A percentile compares a stretch with the other conserved stretches of the same genome.
Conservation (phyloP, 805 yeast genomes). For the Ogataea saltuana region DNA sequence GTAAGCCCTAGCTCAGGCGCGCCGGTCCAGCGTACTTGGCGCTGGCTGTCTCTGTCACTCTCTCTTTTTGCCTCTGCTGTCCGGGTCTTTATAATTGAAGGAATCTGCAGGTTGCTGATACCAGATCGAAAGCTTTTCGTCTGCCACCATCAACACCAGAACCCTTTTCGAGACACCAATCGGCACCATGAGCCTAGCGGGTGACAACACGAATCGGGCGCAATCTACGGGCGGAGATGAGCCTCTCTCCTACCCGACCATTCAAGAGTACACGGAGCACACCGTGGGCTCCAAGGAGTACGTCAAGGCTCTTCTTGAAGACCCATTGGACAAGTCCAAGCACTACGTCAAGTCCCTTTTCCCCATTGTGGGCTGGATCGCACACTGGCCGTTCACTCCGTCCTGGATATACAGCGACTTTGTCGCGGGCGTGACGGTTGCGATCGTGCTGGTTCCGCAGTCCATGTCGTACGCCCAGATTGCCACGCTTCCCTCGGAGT, state of each 20-base stretch:
- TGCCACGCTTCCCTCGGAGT: slow-evolving; percentile 79
- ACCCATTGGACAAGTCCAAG: slow-evolving; percentile 43
- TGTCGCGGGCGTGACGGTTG: slow-evolving; percentile 92
- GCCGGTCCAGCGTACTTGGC: no score
- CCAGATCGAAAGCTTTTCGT: not conserved
- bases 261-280: slow-evolving; percentile 28
- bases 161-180: no score
- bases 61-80: no score
- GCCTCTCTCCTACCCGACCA: not conserved
- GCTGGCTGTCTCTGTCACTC: no score
- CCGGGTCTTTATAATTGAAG: no score
- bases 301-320: slow-evolving; percentile 27
- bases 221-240: not conserved
- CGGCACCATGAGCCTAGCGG: not conserved
- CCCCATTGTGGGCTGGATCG: slow-evolving; percentile 83
- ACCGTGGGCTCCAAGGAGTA: slow-evolving; percentile 31
- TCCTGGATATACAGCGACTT: slow-evolving; percentile 78
- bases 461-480: slow-evolving; percentile 92
- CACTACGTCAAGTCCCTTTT: slow-evolving; percentile 64
- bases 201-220: no score
- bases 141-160: no score
- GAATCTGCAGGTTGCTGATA: not conserved
- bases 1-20: no score
- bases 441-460: slow-evolving; percentile 91
- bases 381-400: slow-evolving; percentile 66